Evolutionary conservation across 163 green algal species (phyloP).

Genomic region (Chlamydomonas reinhardtii): DNA sequence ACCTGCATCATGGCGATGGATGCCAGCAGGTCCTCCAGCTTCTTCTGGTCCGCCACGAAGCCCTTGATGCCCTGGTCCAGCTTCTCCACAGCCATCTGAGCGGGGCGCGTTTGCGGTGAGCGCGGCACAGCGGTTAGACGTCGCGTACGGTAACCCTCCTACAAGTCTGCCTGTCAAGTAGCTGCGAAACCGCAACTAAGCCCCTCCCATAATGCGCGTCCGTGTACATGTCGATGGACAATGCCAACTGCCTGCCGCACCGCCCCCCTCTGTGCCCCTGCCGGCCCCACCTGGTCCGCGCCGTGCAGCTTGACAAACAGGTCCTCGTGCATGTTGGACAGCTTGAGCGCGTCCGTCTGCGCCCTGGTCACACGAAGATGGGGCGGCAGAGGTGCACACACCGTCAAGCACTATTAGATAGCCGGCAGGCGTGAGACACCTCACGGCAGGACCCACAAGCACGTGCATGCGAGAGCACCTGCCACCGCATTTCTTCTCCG

Average conservation of each 20-base stretch:
- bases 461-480: no score
- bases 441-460: no score
- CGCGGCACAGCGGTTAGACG: no score
- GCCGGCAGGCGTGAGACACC: no score
- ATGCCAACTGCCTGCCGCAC: no score
- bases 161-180: neutral
- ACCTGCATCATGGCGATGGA: slow-evolving; percentile 45
- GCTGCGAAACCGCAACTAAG: neutral
- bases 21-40: slow-evolving; percentile 75
- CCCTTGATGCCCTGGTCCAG: slow-evolving; percentile 87
- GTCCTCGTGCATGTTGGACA: slow-evolving; percentile 52
- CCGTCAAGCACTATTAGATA: no score
- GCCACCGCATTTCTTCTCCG: no score
- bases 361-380: slow-evolving; percentile 32
- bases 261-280: no score
- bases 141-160: no score
- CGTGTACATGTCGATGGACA: no score
- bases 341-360: slow-evolving; percentile 53
- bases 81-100: slow-evolving; percentile 91
- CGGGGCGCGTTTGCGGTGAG: no score
- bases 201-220: no score
- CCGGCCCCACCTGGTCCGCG: slow-evolving; percentile 62
- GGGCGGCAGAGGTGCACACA: neutral
- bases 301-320: slow-evolving; percentile 81
- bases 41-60: slow-evolving; percentile 77